Percentiles rank a stretch among this genome's conserved stretches.
phyloP scores from a whole-genome alignment of 371 early-diverging fungal species.

The Mortierella sp. region DNA sequence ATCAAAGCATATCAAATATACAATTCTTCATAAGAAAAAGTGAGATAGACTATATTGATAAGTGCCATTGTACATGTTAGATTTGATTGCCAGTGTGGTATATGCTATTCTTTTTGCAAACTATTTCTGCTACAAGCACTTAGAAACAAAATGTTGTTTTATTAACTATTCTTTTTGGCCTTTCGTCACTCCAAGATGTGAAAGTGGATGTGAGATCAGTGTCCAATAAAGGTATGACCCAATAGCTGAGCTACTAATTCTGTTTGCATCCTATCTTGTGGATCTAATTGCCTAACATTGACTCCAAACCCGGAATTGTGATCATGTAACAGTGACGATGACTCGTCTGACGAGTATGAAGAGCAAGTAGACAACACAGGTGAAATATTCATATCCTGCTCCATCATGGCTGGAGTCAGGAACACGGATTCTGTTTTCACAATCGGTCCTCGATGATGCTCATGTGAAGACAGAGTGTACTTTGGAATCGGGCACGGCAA shows the following conservation, averaged over 20 bases:
- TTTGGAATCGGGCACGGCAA: background rate
- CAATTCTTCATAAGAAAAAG: too few relatives aligned
- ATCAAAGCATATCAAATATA: background rate
- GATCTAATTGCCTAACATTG: background rate
- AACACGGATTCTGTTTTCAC: background rate
- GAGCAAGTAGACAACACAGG: constrained; percentile 56
- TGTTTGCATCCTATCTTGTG: background rate
- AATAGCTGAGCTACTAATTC: background rate
- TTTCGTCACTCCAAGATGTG: background rate
- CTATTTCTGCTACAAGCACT: too few relatives aligned
- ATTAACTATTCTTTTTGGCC: too few relatives aligned
- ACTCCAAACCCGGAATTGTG: too few relatives aligned
- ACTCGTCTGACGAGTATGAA: constrained; percentile 25
- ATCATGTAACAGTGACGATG: too few relatives aligned
- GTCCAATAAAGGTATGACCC: background rate
- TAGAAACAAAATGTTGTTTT: too few relatives aligned
- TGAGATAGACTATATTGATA: too few relatives aligned
- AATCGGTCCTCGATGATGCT: background rate
- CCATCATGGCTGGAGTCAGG: constrained; percentile 13
- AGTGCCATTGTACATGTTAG: too few relatives aligned
- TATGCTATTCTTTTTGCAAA: background rate
- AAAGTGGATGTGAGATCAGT: too few relatives aligned
- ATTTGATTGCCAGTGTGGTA: too few relatives aligned
- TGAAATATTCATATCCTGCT: constrained; percentile 55
- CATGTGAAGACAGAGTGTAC: background rate